These are phyloP conservation scores for Penicillium sumatraense DNA, from an alignment of 2,329 filamentous ascomycete genomes.

Conservation along the genomic window DNA sequence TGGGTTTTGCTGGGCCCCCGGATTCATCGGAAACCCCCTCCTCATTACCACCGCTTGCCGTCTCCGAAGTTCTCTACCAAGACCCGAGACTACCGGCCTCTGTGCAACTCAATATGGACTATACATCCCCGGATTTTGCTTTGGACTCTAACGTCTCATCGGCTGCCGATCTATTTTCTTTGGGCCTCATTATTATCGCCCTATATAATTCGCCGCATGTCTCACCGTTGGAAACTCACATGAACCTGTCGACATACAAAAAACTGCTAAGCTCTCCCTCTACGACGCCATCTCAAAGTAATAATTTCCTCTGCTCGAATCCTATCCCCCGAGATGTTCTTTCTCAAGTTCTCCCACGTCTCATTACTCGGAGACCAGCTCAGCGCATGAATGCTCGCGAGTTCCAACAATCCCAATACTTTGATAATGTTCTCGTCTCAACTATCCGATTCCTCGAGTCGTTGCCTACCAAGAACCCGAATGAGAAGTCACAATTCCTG, in stretches of 20 bases:
- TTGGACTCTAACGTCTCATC: conserved; percentile 85
- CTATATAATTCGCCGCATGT: conserved; percentile 93
- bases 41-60: conserved; percentile 76
- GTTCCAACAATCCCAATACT: conserved; percentile 94
- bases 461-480: conserved; percentile 87
- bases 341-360: conserved; percentile 74
- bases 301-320: conserved; percentile 82
- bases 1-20: conserved; percentile 83
- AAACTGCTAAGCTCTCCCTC: conserved; percentile 79
- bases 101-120: conserved; percentile 91
- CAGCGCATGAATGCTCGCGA: conserved; percentile 86
- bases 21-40: conserved; percentile 75
- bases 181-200: conserved; percentile 85
- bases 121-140: conserved; percentile 91
- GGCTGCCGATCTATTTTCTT: conserved; percentile 88
- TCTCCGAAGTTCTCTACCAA: conserved; percentile 82
- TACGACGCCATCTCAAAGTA: conserved; percentile 75
- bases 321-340: conserved; percentile 79
- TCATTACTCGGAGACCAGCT: conserved; percentile 86
- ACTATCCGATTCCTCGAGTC: conserved; percentile 94
- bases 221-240: conserved; percentile 82
- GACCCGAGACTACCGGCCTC: conserved; percentile 80
- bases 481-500: conserved; percentile 90
- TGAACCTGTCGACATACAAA: conserved; percentile 83
- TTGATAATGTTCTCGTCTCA: conserved; percentile 94